These are phyloP conservation scores for Talaromyces sp. DNA, from an alignment of 2,329 filamentous ascomycete species.

Conservation along the genomic window DNA sequence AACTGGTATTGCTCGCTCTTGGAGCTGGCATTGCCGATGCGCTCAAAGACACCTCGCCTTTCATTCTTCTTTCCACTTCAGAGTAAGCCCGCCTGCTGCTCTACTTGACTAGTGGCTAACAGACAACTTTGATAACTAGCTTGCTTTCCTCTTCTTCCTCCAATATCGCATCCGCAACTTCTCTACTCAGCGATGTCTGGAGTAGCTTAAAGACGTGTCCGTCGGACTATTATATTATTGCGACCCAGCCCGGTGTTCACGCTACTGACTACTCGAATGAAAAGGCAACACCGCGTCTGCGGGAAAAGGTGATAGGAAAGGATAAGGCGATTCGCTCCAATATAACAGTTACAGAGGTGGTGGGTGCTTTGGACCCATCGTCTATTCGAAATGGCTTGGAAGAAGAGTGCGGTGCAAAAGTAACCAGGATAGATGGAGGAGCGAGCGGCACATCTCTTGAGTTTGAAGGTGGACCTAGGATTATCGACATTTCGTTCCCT, in stretches of 20 bases:
- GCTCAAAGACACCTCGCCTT: conserved; percentile 82
- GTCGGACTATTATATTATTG: conserved; percentile 69
- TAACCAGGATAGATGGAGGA: conserved; percentile 40
- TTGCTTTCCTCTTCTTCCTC: conserved; percentile 34
- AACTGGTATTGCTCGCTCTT: conserved; percentile 45
- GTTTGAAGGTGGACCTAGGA: conserved; percentile 35
- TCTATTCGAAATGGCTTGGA: conserved; percentile 41
- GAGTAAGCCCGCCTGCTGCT: conserved; percentile 55
- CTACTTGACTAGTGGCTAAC: conserved; percentile 20
- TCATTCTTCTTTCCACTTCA: conserved; percentile 79
- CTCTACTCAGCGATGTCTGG: conserved; percentile 40
- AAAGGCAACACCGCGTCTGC: conserved; percentile 51
- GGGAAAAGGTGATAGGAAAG: conserved; percentile 44
- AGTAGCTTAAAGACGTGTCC: conserved; percentile 60
- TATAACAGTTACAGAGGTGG: conserved; percentile 50
- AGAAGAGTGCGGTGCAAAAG: conserved; percentile 44
- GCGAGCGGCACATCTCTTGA: conserved; percentile 39
- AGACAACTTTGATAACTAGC: conserved; percentile 24
- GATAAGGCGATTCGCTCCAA: conserved; percentile 51
- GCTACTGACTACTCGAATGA: conserved; percentile 60
- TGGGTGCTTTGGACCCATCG: conserved; percentile 44
- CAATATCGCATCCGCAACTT: conserved; percentile 41
- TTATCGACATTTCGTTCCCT: conserved; percentile 44
- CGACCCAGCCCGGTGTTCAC: conserved; percentile 70
- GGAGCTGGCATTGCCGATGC: conserved; percentile 59